Base-by-base conservation (phyloP, 805 yeast genomes). In the Lachancea sp. region DNA sequence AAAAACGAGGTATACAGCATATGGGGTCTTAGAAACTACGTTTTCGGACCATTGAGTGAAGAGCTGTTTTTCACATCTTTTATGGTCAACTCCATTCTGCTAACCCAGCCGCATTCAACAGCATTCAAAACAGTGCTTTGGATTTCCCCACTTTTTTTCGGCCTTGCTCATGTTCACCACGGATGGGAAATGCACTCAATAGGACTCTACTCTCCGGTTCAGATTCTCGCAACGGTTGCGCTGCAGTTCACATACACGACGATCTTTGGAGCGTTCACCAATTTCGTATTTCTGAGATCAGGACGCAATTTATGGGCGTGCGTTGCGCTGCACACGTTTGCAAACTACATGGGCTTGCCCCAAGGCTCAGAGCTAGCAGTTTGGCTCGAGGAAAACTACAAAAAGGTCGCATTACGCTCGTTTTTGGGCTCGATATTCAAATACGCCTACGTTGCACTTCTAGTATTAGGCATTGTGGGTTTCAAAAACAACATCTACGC, bases 91-190 rank as follows among this genome's bases (percentile, higher is more conserved):
- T 49, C 50, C 6, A 56, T 56, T 42, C 22, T 55, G 18, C n/a
- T 45, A 2, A 39, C 57, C 16, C 37, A 43, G 5, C 32, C 19
- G 3, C 45, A 42, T 6, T 7, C 29, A 9, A 25, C 22, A 9
- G 33, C 42, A 3, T 22, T 19, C 18, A 45, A 36, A 3, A 37
- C 47, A 17, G 45, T 59, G 26, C 27, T 56, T 6, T 51, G 57
- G 55, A 45, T 50, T 37, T 51, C 59, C 2, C 63, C 65, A 0
- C 34, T 61, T 12, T 62, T 57, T 46, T 65, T 65, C 41, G 68
- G 68, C 4, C 36, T 63, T 3, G 68, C 69, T 0, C 69, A 65
- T 44, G 40, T 55, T 8, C 69, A 65, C 41, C 69, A 65, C 44
- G 67, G 60, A 0, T 62, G 55, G 42, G 66, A 61, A 40, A 34